Percentiles rank a stretch among this genome's conserved stretches.
Conservation (phyloP, 495 filamentous ascomycete species). For the Aspergillus mulundensis region DNA sequence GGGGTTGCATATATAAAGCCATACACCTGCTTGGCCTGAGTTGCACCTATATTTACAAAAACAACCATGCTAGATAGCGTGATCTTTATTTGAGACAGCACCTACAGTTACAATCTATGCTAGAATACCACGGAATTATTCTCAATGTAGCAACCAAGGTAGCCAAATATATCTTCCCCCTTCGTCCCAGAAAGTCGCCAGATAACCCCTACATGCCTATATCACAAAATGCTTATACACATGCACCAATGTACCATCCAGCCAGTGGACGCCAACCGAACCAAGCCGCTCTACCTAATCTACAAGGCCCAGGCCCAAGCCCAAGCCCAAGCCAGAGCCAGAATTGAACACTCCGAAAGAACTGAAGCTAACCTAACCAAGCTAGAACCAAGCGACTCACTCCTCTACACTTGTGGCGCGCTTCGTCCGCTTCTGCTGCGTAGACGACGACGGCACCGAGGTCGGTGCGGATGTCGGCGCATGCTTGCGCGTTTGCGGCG, state of each 20-base stretch:
- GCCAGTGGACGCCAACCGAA: too few relatives aligned
- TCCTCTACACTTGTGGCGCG: slow-evolving; percentile 2
- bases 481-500: slow-evolving; percentile 4
- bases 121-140: too few relatives aligned
- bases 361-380: neutral
- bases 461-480: neutral
- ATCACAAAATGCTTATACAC: too few relatives aligned
- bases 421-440: slow-evolving; percentile 1
- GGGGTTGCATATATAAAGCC: neutral
- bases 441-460: neutral
- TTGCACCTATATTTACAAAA: too few relatives aligned
- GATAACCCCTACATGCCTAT: neutral
- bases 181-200: neutral
- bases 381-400: neutral
- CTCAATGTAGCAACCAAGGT: neutral
- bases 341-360: too few relatives aligned
- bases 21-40: too few relatives aligned
- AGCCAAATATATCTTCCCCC: neutral
- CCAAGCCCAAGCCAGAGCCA: neutral
- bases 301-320: too few relatives aligned
- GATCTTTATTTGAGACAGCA: too few relatives aligned
- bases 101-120: too few relatives aligned
- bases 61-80: too few relatives aligned
- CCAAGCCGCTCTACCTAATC: neutral
- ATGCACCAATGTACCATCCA: too few relatives aligned